phyloP scores from a whole-genome alignment of 352 stramenopile genomes.

The Phytophthora pistaciae region DNA sequence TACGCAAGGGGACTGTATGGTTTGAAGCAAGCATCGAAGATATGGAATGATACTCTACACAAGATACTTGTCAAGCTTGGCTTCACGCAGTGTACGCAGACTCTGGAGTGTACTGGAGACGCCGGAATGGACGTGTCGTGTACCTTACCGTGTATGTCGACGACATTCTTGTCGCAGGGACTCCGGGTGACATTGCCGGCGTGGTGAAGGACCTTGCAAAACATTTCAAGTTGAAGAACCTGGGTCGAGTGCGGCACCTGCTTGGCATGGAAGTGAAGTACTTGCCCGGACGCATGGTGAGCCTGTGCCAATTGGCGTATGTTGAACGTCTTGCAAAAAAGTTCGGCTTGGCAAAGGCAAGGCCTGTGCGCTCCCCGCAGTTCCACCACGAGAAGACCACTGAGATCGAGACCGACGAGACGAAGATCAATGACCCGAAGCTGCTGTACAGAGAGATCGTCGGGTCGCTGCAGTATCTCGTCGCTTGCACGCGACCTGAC shows the following conservation, averaged over 20 bases:
- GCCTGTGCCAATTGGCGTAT: constrained; percentile 2
- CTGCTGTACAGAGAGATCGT: constrained; percentile 6
- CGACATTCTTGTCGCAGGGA: not conserved
- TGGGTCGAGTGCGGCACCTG: constrained; percentile 1
- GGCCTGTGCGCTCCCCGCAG: not conserved
- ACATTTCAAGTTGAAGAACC: constrained; percentile 5
- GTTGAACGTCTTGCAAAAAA: not conserved
- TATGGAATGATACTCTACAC: constrained; percentile 19
- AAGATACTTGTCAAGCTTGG: constrained; percentile 1
- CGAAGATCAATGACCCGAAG: constrained; percentile 5
- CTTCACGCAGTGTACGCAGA: constrained; percentile 8
- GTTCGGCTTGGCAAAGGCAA: not conserved
- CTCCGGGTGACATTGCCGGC: not conserved
- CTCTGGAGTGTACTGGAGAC: constrained; percentile 10
- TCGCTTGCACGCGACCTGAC: constrained; percentile 1
- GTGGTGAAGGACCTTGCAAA: not conserved
- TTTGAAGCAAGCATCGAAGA: constrained; percentile 5
- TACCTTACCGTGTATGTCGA: constrained; percentile 17
- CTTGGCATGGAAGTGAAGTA: constrained; percentile 14
- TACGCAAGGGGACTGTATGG: constrained; percentile 7
- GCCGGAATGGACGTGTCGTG: not conserved
- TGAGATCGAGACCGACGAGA: not conserved
- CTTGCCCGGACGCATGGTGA: not conserved
- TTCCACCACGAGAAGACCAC: constrained; percentile 6
- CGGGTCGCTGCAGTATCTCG: constrained; percentile 5